Evolutionary conservation across 257 asterid species (phyloP).

Genomic region (Salvia miltiorrhiza): DNA sequence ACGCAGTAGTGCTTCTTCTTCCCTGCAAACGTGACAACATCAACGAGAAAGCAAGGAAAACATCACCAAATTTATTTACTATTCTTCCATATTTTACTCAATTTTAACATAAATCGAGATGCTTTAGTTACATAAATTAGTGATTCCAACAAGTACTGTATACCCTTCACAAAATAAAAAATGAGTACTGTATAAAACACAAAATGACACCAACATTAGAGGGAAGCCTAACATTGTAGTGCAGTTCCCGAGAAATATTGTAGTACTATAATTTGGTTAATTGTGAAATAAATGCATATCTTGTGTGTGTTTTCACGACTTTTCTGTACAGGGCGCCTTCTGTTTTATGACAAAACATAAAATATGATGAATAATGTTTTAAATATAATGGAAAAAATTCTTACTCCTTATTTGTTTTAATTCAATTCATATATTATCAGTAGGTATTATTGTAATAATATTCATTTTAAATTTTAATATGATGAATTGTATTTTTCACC

Average conservation of each 20-base stretch:
- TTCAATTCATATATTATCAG: too few species aligned
- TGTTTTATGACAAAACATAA: too few species aligned
- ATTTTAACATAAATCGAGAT: neutral
- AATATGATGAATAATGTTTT: too few species aligned
- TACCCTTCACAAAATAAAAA: neutral
- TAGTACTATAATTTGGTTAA: neutral
- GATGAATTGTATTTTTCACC: too few species aligned
- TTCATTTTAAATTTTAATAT: too few species aligned
- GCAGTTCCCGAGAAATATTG: neutral
- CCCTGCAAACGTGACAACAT: conserved; percentile 18
- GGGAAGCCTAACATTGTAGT: neutral
- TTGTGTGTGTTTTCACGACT: too few species aligned
- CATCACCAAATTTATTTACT: neutral
- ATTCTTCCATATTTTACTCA: neutral
- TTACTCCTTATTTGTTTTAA: too few species aligned
- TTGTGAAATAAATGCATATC: too few species aligned
- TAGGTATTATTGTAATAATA: too few species aligned
- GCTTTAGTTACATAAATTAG: neutral
- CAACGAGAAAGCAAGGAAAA: conserved; percentile 1
- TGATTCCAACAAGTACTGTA: neutral
- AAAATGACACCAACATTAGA: neutral
- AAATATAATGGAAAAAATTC: too few species aligned
- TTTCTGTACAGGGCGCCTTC: too few species aligned
- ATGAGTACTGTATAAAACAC: too few species aligned
- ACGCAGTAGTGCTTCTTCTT: conserved; percentile 19